Base-by-base conservation (phyloP, 2,329 filamentous ascomycete species). In the Chalaropsis ovoidea region DNA sequence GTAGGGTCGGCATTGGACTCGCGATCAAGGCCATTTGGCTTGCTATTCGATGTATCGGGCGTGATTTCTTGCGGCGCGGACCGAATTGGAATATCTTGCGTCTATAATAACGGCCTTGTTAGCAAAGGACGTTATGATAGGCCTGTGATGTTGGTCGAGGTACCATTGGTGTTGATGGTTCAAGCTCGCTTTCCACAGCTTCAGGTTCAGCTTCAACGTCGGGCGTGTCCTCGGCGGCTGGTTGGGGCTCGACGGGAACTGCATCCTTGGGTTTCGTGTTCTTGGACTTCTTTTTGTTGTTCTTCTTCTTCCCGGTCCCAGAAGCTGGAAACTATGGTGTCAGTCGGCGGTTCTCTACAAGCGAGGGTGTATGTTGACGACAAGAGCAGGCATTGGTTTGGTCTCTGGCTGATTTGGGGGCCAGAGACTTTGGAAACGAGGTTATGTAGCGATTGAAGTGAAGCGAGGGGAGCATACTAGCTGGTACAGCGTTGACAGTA, bases 1-100 rank as follows among this genome's bases (percentile, higher is more conserved):
- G 24, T 8, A 27, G 27, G 31, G 19, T 39, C 41, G 56, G 88
- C 85, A 77, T 95, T 86, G 63, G 86, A 87, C 72, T 93, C 89
- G 63, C 92, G 79, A 77, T 76, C 77, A 64, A 76, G 75, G 39
- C 79, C 78, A 67, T 43, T 60, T 24, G 47, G 19, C 43, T 79
- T 76, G 69, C 74, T 70, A 63, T 73, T 72, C 68, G 70, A 69
- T 67, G 70, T 61, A 49, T 69, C 68, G 66, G 71, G 68, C 63
- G 69, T 42, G 68, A 67, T 66, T 66, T 72, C 68, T 65, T 70
- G 67, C 65, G 66, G 52, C 19, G 49, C 61, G 13, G 63, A 52
- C 22, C 61, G 66, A 47, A 67, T 65, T 15, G 66, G 63, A 22
- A 67, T 61, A 3, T 67, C 66, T 61, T 65, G 52, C 56, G 66